phyloP scores from a whole-genome alignment of 805 yeast genomes.

The Suhomyces sp. region DNA sequence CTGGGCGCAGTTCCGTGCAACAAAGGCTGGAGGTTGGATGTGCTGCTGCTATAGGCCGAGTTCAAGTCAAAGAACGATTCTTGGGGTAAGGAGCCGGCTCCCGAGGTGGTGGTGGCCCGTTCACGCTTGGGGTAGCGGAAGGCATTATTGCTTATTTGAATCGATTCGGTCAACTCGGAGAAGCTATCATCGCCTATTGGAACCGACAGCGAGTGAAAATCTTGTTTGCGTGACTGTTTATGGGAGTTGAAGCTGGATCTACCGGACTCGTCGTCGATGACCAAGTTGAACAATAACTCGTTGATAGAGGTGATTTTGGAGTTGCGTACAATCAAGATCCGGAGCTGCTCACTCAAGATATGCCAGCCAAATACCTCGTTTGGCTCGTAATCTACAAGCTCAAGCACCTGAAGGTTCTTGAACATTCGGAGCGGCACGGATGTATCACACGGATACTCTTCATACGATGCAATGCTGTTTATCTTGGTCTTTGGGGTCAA shows the following conservation, averaged over 20 bases:
- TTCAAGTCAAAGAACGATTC: slow-evolving; percentile 9
- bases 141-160: slow-evolving; percentile 16
- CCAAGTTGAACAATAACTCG: slow-evolving; percentile 51
- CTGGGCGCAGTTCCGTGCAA: background rate
- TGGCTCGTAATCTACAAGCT: slow-evolving; percentile 58
- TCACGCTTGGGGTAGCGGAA: slow-evolving; percentile 25
- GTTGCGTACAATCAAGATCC: slow-evolving; percentile 53
- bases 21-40: background rate
- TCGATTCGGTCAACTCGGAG: slow-evolving; percentile 3
- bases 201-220: slow-evolving; percentile 1
- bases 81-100: slow-evolving; percentile 29
- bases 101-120: slow-evolving; percentile 22
- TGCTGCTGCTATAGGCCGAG: background rate
- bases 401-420: slow-evolving; percentile 60
- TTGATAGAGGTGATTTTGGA: slow-evolving; percentile 49
- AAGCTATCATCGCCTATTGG: slow-evolving; percentile 8
- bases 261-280: slow-evolving; percentile 51
- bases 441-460: slow-evolving; percentile 70
- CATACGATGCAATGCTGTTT: slow-evolving; percentile 56
- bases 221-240: slow-evolving; percentile 18
- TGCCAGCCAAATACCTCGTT: slow-evolving; percentile 69
- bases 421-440: slow-evolving; percentile 62
- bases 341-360: slow-evolving; percentile 48
- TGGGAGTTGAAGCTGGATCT: slow-evolving; percentile 30
- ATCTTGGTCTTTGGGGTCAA: slow-evolving; percentile 60